Evolutionary conservation across 139 green algal species (phyloP).

Genomic region (Chlamydomonas sphaeroides): DNA sequence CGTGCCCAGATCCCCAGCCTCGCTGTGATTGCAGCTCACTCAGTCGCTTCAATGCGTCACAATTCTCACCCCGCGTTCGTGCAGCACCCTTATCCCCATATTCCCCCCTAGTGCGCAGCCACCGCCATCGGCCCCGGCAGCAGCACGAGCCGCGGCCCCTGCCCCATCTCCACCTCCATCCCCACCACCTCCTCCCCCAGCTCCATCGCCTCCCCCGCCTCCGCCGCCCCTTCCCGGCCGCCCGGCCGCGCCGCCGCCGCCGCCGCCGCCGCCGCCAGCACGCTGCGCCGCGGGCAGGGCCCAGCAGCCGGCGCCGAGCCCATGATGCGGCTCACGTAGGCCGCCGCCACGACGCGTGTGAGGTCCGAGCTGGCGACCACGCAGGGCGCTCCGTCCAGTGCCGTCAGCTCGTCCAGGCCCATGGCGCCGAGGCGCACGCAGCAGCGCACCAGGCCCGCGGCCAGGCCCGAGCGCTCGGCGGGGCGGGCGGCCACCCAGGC

Average conservation of each 20-base stretch:
- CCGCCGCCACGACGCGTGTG: constrained; percentile 15
- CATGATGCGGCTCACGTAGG: constrained; percentile 17
- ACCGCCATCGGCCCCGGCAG: background rate
- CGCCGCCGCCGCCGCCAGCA: background rate
- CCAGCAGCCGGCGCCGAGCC: background rate
- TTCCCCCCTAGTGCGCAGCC: background rate
- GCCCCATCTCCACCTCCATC: background rate
- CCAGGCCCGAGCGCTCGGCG: background rate
- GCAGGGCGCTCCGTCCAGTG: background rate
- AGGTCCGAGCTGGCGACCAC: background rate
- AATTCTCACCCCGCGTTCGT: too few species aligned
- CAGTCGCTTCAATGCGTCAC: too few species aligned
- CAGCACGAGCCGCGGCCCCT: background rate
- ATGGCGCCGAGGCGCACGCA: constrained; percentile 11
- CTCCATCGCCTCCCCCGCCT: background rate
- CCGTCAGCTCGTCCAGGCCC: constrained; percentile 5
- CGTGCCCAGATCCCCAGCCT: too few species aligned
- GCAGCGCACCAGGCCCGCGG: background rate
- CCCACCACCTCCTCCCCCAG: background rate
- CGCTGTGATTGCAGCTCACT: too few species aligned
- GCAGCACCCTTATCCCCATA: too few species aligned
- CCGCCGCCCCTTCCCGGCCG: background rate
- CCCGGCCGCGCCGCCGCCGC: background rate
- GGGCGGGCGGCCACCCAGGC: background rate
- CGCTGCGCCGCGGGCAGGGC: background rate